These are phyloP conservation scores for Monosporascus ibericus DNA, from an alignment of 2,329 filamentous ascomycete genomes.

Conservation along the genomic window DNA sequence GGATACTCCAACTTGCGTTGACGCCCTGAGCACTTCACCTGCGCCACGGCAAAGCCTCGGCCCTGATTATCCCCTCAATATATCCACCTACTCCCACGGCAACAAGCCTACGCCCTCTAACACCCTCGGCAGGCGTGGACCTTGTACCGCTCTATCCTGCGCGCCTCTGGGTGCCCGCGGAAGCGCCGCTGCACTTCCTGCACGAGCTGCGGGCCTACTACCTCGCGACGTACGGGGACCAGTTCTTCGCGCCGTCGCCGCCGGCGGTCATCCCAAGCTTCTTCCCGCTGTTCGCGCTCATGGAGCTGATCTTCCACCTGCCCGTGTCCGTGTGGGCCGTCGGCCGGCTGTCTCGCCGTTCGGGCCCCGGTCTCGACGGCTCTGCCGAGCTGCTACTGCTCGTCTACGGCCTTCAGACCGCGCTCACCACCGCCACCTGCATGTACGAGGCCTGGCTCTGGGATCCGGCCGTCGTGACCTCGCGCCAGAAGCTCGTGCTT, in stretches of 20 bases:
- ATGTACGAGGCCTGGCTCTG: constrained; percentile 44
- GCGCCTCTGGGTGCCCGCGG: constrained; percentile 34
- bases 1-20: background rate
- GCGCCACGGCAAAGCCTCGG: no score
- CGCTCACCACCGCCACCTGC: constrained; percentile 45
- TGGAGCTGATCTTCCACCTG: constrained; percentile 46
- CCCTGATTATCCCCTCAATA: background rate
- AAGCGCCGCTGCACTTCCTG: constrained; percentile 42
- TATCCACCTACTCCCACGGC: background rate
- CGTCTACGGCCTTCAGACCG: constrained; percentile 45
- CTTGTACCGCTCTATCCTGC: constrained; percentile 47
- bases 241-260: constrained; percentile 37
- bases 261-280: constrained; percentile 34
- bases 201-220: constrained; percentile 40
- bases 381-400: constrained; percentile 43
- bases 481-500: constrained; percentile 38
- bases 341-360: constrained; percentile 7
- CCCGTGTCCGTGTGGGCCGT: constrained; percentile 45
- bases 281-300: constrained; percentile 43
- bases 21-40: no score
- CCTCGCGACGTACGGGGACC: constrained; percentile 43
- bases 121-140: constrained; percentile 39
- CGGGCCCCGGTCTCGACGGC: constrained; percentile 24
- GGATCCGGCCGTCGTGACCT: constrained; percentile 38
- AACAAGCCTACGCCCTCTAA: background rate